Percentiles rank a stretch among this genome's conserved stretches.
phyloP scores from a whole-genome alignment of 495 filamentous ascomycete genomes.

The Lophium mytilinum region DNA sequence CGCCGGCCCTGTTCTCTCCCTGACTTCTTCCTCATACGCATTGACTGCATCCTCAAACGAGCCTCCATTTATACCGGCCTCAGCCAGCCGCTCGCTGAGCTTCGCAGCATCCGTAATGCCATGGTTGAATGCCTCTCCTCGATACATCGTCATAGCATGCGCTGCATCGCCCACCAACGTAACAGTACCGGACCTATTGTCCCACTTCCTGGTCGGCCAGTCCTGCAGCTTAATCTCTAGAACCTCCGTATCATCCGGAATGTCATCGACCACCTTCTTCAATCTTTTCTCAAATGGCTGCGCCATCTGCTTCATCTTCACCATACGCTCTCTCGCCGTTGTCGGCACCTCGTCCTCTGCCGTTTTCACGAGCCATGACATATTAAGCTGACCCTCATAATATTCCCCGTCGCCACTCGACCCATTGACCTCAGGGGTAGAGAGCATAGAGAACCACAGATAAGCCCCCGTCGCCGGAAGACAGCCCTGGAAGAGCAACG shows the following conservation, averaged over 20 bases:
- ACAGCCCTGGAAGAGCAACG: slow-evolving; percentile 7
- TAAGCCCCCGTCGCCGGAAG: slow-evolving; percentile 3
- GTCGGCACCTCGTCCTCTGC: not conserved
- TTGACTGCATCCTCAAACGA: slow-evolving; percentile 8
- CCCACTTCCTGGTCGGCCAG: slow-evolving; percentile 38
- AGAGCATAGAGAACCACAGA: slow-evolving; percentile 6
- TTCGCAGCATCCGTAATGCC: slow-evolving; percentile 37
- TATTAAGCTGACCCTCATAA: slow-evolving; percentile 6
- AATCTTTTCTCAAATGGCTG: slow-evolving; percentile 3
- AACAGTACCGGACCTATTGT: slow-evolving; percentile 34
- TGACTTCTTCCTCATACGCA: slow-evolving; percentile 32
- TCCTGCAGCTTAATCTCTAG: slow-evolving; percentile 25
- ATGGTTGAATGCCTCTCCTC: slow-evolving; percentile 44
- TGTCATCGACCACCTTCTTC: not conserved
- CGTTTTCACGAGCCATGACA: slow-evolving; percentile 1
- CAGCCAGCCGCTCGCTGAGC: not conserved
- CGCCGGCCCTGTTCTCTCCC: slow-evolving; percentile 23
- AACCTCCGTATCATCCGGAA: slow-evolving; percentile 3
- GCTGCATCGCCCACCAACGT: slow-evolving; percentile 45
- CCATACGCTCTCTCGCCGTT: not conserved
- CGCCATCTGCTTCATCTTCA: slow-evolving; percentile 10
- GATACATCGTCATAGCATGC: slow-evolving; percentile 42
- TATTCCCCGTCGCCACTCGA: not conserved
- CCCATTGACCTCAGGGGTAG: slow-evolving; percentile 8
- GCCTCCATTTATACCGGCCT: not conserved